A percentile compares a stretch with the other conserved stretches of the same genome.
Conservation (phyloP, 2,329 filamentous ascomycete species). For the Fusarium sp. region DNA sequence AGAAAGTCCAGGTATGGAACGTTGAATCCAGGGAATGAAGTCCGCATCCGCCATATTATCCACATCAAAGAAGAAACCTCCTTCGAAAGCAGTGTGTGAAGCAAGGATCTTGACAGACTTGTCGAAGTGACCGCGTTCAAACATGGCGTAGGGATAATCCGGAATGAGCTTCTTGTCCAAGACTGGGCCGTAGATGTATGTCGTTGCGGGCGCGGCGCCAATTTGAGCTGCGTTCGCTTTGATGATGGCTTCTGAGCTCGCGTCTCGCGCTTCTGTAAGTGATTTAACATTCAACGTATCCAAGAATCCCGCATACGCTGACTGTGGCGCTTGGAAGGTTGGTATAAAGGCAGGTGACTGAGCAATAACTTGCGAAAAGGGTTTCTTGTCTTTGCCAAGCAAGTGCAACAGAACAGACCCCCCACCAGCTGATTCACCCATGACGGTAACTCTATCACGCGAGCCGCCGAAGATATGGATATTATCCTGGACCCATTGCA, state of each 20-base stretch:
- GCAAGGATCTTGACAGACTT: constrained; percentile 10
- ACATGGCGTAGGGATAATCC: not conserved
- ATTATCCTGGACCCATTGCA: constrained; percentile 63
- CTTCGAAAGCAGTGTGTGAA: not conserved
- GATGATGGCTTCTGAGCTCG: not conserved
- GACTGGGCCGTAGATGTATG: not conserved
- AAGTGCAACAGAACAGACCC: constrained; percentile 50
- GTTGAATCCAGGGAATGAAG: not conserved
- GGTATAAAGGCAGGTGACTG: constrained; percentile 4
- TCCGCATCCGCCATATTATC: not conserved
- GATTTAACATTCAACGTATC: not conserved
- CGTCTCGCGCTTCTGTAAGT: not conserved
- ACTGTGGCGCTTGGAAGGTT: not conserved
- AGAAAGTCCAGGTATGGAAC: not conserved
- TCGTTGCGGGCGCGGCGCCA: not conserved
- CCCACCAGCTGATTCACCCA: not conserved
- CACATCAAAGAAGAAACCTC: constrained; percentile 2
- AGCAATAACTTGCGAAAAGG: not conserved
- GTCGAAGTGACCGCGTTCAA: not conserved
- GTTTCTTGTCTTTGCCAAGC: not conserved
- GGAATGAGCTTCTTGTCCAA: not conserved
- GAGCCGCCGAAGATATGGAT: constrained; percentile 64
- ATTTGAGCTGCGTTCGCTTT: not conserved
- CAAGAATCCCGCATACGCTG: not conserved
- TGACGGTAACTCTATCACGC: constrained; percentile 44